Evolutionary conservation across 176 grass and related monocot genomes (phyloP), one percentile per base, ranked within the genome.

Genomic region (Carex myosuroides): DNA sequence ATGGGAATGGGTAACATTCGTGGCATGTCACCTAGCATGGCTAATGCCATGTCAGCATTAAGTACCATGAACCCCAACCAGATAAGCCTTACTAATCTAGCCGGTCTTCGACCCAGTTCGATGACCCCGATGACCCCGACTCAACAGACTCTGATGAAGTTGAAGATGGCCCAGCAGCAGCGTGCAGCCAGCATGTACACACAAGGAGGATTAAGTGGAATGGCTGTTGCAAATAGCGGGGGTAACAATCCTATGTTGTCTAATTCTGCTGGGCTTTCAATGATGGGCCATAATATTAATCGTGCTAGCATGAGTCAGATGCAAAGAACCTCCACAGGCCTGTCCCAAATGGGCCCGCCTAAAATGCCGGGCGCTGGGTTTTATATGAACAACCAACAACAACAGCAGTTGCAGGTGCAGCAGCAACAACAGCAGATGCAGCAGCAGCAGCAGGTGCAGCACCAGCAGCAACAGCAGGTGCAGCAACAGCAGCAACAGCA

Each of bases 301-400:
- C 89, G 93, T 86, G 85, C 84, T 80, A 95, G 86, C 85, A 88
- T 95, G 20, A 88, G 2, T 82, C 78, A 87, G 30, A 26, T 94
- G 77, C 93, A 95, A 65, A 73, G 93, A 86, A 88, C 80, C 61
- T 82, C 87, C 87, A 84, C 57, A 17, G 57, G 79, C 18, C 9
- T 98, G 86, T 89, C 92, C 42, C 63, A 90, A 2, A 95, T 99
- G 96, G 96, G 89, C 44, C 96, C 96, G 79, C 96, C 96, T 79
- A 99, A 99, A 86, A 94, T 95, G 56, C 60, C 89, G 41, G 91
- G 88, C 67, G 57, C 85, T 79, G 92, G 88, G 30, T 95, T 92
- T 83, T 91, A 90, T 82, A 50, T 90, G 83, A 94, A 88, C 69
- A 37, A 91, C 52, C 92, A 92, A 75, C 96, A 93, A 5, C 90